Conservation (phyloP, 176 grass and related monocot genomes). For the Aegilops umbellulata region DNA sequence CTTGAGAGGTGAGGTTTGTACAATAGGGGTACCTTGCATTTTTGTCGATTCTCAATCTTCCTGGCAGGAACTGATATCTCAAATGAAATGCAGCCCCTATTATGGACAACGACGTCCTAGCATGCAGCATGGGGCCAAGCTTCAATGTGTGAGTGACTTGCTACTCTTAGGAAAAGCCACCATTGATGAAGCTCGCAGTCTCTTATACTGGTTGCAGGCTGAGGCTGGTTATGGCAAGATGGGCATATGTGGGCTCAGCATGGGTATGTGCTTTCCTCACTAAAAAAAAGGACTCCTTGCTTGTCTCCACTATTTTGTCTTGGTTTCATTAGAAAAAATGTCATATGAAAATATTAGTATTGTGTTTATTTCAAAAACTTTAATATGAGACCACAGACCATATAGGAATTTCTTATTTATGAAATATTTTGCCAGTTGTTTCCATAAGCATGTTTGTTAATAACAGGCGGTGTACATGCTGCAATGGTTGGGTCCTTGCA, state of each 20-base stretch:
- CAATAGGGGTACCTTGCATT: background rate
- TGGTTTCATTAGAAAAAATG: background rate
- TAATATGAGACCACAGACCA: background rate
- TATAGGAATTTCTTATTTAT: background rate
- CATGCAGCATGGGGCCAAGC: constrained; percentile 79
- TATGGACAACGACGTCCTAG: constrained; percentile 88
- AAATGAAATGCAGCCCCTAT: constrained; percentile 72
- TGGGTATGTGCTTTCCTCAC: constrained; percentile 53
- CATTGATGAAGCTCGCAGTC: constrained; percentile 92
- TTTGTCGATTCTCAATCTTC: constrained; percentile 12
- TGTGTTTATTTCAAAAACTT: background rate
- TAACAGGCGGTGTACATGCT: constrained; percentile 87
- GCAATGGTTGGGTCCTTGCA: constrained; percentile 96
- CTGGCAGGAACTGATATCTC: constrained; percentile 19
- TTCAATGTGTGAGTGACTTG: constrained; percentile 87
- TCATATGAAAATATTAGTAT: background rate
- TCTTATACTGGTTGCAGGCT: constrained; percentile 85
- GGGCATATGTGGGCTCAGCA: constrained; percentile 95
- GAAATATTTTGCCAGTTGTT: background rate
- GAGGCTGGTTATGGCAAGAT: constrained; percentile 88
- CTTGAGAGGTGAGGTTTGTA: constrained; percentile 86
- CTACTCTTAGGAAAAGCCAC: constrained; percentile 93
- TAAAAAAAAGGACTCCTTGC: background rate
- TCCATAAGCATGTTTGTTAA: constrained; percentile 16
- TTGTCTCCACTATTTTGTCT: constrained; percentile 10